Conservation (phyloP, 225 moss, liverwort and hornwort genomes). For the Physcomitrellopsis africana region DNA sequence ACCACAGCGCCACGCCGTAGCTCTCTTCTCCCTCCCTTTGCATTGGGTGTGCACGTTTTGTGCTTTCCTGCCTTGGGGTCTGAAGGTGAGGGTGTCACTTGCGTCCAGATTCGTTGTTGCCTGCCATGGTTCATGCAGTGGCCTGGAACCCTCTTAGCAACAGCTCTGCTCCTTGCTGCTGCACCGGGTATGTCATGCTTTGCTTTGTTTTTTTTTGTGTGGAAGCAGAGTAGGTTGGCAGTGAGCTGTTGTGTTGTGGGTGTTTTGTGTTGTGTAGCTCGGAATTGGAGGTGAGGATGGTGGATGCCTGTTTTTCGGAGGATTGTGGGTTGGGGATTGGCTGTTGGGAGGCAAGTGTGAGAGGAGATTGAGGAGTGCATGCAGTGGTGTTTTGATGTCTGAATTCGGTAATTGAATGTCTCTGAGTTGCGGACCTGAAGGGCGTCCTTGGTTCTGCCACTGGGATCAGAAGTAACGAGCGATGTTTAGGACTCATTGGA, state of each 20-base stretch:
- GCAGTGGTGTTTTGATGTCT: too few species aligned
- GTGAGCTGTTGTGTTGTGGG: neutral
- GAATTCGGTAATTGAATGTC: too few species aligned
- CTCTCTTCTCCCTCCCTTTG: too few species aligned
- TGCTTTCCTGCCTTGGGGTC: too few species aligned
- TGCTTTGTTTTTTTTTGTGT: neutral
- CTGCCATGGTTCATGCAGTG: conserved; percentile 29
- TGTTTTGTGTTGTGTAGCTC: neutral
- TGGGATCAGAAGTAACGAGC: too few species aligned
- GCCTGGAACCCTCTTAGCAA: neutral
- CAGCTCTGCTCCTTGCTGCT: neutral
- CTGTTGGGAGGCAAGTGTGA: too few species aligned
- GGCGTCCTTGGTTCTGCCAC: too few species aligned
- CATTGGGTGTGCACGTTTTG: too few species aligned
- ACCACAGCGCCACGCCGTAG: neutral
- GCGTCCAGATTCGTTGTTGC: neutral
- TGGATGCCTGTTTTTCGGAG: neutral
- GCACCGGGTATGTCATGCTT: neutral
- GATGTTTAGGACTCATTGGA: too few species aligned
- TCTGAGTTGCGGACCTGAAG: too few species aligned
- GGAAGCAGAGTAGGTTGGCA: neutral
- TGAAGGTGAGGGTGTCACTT: too few species aligned
- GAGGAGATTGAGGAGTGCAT: too few species aligned
- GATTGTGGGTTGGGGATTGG: neutral
- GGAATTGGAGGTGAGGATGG: neutral